A percentile compares a stretch with the other conserved stretches of the same genome.
These are phyloP conservation scores for Santalum album DNA, from an alignment of 164 flowering plant genomes.

Conservation along the genomic window DNA sequence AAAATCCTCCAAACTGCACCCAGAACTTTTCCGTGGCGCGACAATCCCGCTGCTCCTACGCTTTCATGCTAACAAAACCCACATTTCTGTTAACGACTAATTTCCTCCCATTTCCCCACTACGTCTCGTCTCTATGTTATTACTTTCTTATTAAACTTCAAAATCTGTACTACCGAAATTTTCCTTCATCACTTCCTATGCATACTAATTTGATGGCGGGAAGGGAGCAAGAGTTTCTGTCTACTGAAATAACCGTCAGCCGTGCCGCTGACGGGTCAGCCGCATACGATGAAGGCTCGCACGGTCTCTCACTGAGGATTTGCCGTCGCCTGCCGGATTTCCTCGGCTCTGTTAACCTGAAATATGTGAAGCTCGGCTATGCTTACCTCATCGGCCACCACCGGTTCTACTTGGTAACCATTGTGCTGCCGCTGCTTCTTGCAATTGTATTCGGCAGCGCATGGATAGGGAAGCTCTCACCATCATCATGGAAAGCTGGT, in stretches of 20 bases:
- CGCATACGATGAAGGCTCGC: conserved; percentile 33
- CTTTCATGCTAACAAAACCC: conserved; percentile 21
- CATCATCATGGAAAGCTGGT: conserved; percentile 12
- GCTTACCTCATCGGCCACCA: conserved; percentile 34
- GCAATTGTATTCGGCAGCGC: conserved; percentile 14
- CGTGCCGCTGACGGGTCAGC: conserved; percentile 37
- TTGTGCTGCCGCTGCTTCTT: background rate
- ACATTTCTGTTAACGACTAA: conserved; percentile 14
- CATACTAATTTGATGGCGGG: conserved; percentile 7
- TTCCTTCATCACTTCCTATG: background rate
- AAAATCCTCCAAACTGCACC: too few relatives aligned
- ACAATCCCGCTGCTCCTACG: conserved; percentile 20
- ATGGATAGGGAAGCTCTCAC: conserved; percentile 20
- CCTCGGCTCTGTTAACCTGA: conserved; percentile 45
- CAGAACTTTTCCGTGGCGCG: conserved; percentile 5
- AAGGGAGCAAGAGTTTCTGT: conserved; percentile 25
- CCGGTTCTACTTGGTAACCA: conserved; percentile 18
- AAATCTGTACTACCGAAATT: too few relatives aligned
- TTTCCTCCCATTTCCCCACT: background rate
- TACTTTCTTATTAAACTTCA: background rate
- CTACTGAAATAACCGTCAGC: conserved; percentile 37
- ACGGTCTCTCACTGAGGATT: conserved; percentile 43
- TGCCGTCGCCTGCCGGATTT: conserved; percentile 47
- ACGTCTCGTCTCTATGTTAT: background rate
- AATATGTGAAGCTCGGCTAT: conserved; percentile 63